Conservation (phyloP, 768 basidiomycete genomes). For the Hygrocybe coccinea region DNA sequence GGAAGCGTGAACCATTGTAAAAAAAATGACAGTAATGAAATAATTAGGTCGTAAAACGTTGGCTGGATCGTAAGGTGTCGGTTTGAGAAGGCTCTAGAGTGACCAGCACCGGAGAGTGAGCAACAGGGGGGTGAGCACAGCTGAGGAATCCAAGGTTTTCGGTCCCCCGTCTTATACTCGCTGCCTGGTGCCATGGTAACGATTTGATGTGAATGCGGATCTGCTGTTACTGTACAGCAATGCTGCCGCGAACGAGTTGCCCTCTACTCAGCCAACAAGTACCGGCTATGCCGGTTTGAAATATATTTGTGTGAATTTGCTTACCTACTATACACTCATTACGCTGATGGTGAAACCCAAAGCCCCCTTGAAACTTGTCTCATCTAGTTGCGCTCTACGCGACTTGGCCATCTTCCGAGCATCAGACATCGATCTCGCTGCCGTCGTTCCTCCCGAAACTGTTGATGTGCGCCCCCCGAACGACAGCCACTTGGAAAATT, state of each 20-base stretch:
- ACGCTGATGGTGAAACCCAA: not conserved
- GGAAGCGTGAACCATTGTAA: not conserved
- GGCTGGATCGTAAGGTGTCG: not conserved
- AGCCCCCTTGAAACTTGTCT: constrained; percentile 40
- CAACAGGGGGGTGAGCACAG: not conserved
- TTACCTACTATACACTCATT: not conserved
- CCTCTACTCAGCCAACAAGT: no score
- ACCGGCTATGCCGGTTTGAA: no score
- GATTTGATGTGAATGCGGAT: no score
- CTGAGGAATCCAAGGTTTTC: not conserved
- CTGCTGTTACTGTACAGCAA: no score
- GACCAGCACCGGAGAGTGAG: not conserved
- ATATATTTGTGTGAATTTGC: not conserved
- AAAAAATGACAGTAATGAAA: no score
- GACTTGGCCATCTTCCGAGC: constrained; percentile 70
- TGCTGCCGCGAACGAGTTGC: no score
- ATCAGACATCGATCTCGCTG: constrained; percentile 39
- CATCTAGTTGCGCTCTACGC: constrained; percentile 55
- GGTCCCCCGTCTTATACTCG: no score
- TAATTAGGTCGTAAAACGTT: not conserved
- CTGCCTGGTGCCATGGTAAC: no score
- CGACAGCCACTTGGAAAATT: constrained; percentile 28
- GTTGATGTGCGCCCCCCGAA: not conserved
- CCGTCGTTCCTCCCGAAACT: constrained; percentile 19
- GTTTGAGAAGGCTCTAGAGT: not conserved